These are phyloP conservation scores for Paraphaeosphaeria sporulosa DNA, from an alignment of 2,329 filamentous ascomycete species.

Conservation along the genomic window DNA sequence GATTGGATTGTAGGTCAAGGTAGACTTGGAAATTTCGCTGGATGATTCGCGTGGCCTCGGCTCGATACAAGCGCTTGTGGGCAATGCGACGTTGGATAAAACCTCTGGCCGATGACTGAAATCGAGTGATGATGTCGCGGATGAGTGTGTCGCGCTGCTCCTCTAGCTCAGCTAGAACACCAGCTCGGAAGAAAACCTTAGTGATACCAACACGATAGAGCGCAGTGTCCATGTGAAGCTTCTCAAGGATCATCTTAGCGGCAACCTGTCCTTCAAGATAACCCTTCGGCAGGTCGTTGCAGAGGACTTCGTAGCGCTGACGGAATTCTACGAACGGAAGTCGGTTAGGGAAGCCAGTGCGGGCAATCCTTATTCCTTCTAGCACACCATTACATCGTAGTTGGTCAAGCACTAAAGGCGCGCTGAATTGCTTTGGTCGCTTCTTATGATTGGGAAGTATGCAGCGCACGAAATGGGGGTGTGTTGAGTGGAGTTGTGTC, in stretches of 20 bases:
- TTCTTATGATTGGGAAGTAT: slow-evolving; percentile 99
- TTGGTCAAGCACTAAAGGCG: slow-evolving; percentile 92
- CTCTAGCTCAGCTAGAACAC: slow-evolving; percentile 94
- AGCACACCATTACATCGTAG: slow-evolving; percentile 98
- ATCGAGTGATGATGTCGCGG: slow-evolving; percentile 89
- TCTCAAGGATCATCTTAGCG: slow-evolving; percentile 86
- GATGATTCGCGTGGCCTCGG: slow-evolving; percentile 93
- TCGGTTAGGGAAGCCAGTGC: slow-evolving; percentile 95
- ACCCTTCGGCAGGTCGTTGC: slow-evolving; percentile 82
- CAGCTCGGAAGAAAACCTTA: slow-evolving; percentile 97
- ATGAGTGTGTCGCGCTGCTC: slow-evolving; percentile 94
- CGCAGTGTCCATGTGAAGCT: slow-evolving; percentile 81
- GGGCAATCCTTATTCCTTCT: slow-evolving; percentile 96
- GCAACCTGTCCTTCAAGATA: slow-evolving; percentile 90
- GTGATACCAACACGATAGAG: slow-evolving; percentile 93
- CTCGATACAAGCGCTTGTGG: slow-evolving; percentile 91
- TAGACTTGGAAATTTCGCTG: slow-evolving; percentile 95
- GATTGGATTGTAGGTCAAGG: slow-evolving; percentile 85
- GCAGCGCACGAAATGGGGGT: slow-evolving; percentile 97
- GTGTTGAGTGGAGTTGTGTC: slow-evolving; percentile 91
- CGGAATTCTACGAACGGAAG: slow-evolving; percentile 93
- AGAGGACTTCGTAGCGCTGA: slow-evolving; percentile 94
- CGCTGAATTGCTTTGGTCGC: slow-evolving; percentile 88
- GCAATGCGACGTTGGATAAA: slow-evolving; percentile 88
- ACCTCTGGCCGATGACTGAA: slow-evolving; percentile 90